These are phyloP conservation scores for Aegilops longissima DNA, from an alignment of 176 grass and related monocot genomes.

Conservation along the genomic window DNA sequence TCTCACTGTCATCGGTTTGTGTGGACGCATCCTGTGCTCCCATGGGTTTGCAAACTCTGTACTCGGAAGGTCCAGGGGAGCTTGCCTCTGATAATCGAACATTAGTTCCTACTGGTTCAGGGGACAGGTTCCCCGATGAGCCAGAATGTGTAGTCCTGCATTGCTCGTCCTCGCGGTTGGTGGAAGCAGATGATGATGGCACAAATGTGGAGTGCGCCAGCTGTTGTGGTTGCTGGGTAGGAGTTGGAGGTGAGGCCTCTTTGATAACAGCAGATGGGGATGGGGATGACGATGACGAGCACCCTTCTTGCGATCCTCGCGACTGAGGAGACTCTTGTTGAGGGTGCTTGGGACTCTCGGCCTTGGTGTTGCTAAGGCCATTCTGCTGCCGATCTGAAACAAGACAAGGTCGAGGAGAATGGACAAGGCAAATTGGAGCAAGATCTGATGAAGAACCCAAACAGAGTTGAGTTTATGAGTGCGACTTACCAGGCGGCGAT, in stretches of 20 bases:
- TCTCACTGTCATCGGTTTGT: constrained; percentile 69
- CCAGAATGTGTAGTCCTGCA: constrained; percentile 34
- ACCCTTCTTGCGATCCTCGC: constrained; percentile 49
- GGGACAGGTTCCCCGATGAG: constrained; percentile 53
- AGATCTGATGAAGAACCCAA: constrained; percentile 19
- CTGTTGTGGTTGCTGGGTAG: constrained; percentile 16
- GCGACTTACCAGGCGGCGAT: constrained; percentile 39
- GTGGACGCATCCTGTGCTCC: constrained; percentile 82
- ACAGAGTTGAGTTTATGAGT: not conserved
- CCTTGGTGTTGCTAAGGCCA: constrained; percentile 28
- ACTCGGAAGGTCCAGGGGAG: constrained; percentile 56
- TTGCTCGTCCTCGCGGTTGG: constrained; percentile 43
- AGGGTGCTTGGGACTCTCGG: constrained; percentile 36
- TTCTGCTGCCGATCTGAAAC: constrained; percentile 48
- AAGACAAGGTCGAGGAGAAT: not conserved
- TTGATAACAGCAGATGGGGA: not conserved
- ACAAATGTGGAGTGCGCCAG: constrained; percentile 9
- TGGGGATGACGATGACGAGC: constrained; percentile 30
- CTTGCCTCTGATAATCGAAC: constrained; percentile 51
- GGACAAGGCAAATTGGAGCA: constrained; percentile 13
- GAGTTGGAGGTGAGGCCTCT: constrained; percentile 38
- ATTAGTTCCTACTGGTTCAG: constrained; percentile 30
- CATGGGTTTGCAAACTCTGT: constrained; percentile 54
- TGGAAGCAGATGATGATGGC: constrained; percentile 33
- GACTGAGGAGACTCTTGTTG: constrained; percentile 50